A percentile compares a stretch with the other conserved stretches of the same genome.
Evolutionary conservation across 2,329 filamentous ascomycete species (phyloP).

Genomic region (Fusarium sp.): DNA sequence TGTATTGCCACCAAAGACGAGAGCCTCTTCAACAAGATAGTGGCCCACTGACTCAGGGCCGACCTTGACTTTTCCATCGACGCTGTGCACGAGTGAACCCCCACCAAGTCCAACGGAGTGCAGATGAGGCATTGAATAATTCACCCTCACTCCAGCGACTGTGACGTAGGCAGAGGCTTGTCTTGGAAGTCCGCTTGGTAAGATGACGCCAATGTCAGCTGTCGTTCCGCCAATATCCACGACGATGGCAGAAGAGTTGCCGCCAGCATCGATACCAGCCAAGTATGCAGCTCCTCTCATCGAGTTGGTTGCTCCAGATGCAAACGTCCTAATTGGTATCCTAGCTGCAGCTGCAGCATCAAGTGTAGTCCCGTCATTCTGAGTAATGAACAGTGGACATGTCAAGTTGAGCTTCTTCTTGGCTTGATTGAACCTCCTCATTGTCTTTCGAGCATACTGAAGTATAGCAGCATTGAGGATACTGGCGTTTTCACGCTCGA

Average conservation of each 20-base stretch:
- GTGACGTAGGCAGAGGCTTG: constrained; percentile 9
- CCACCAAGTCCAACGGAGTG: constrained; percentile 46
- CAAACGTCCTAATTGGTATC: constrained; percentile 61
- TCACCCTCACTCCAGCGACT: constrained; percentile 8
- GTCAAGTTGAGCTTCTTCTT: constrained; percentile 54
- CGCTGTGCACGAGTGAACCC: not conserved
- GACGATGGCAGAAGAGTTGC: constrained; percentile 45
- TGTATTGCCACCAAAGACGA: constrained; percentile 4
- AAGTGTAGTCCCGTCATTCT: constrained; percentile 62
- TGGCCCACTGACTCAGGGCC: not conserved
- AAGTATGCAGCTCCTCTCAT: constrained; percentile 62
- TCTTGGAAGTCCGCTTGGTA: constrained; percentile 38
- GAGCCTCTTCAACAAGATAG: not conserved
- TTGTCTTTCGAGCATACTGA: constrained; percentile 57
- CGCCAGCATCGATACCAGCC: constrained; percentile 38
- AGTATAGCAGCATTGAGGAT: constrained; percentile 64
- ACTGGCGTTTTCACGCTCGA: constrained; percentile 63
- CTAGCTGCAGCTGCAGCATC: constrained; percentile 53
- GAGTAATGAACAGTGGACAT: constrained; percentile 58
- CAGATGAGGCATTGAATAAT: constrained; percentile 20
- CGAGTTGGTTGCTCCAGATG: constrained; percentile 61
- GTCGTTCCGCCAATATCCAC: constrained; percentile 67
- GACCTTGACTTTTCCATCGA: not conserved
- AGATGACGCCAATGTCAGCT: constrained; percentile 60
- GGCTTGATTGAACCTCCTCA: constrained; percentile 56